phyloP scores from a whole-genome alignment of 768 basidiomycete species.

The Pholiota conissans region DNA sequence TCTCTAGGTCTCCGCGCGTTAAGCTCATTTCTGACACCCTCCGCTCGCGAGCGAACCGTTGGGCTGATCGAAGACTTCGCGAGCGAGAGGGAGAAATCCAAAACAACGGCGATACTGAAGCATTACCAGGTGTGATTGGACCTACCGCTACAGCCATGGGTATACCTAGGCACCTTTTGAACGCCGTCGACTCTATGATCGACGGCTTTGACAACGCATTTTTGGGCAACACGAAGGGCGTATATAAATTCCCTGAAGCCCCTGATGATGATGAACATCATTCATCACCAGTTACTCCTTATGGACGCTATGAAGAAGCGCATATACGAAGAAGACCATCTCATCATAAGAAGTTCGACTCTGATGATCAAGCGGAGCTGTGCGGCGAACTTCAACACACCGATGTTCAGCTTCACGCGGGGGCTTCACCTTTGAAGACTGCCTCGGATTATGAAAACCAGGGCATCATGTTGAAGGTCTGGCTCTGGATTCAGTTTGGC shows the following conservation, averaged over 20 bases:
- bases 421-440: background rate
- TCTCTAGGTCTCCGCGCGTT: constrained; percentile 31
- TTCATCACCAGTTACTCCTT: background rate
- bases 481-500: constrained; percentile 83
- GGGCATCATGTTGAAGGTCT: constrained; percentile 58
- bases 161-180: constrained; percentile 8
- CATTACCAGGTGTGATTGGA: background rate
- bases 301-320: background rate
- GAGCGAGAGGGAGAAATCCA: constrained; percentile 13
- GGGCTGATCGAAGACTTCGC: constrained; percentile 56
- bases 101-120: background rate
- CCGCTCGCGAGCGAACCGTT: constrained; percentile 56
- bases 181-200: constrained; percentile 42
- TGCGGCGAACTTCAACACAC: background rate
- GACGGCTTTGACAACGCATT: constrained; percentile 21
- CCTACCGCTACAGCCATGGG: background rate
- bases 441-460: constrained; percentile 16
- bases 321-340: background rate
- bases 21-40: constrained; percentile 50
- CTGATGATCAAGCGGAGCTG: background rate
- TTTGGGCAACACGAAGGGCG: background rate
- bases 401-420: constrained; percentile 14
- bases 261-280: background rate
- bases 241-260: background rate
- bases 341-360: background rate